phyloP scores from a whole-genome alignment of 116 monocot species.

The Trichopus zeylanicus region DNA sequence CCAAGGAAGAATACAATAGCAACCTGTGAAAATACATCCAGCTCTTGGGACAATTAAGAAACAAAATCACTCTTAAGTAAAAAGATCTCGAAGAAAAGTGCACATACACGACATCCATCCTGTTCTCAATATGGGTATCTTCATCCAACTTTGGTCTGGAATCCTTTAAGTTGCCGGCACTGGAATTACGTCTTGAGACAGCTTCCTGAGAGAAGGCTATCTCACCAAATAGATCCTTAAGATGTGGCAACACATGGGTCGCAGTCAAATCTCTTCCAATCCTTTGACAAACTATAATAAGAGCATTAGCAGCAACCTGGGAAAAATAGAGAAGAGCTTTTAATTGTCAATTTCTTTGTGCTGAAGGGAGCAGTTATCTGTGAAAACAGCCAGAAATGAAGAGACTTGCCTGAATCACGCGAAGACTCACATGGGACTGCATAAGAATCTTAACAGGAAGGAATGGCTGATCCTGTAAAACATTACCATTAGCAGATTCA shows the following conservation, averaged over 20 bases:
- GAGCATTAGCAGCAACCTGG: slow-evolving; percentile 66
- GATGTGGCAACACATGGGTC: slow-evolving; percentile 67
- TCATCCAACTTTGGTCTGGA: slow-evolving; percentile 29
- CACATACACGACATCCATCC: slow-evolving; percentile 84
- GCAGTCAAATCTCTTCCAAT: slow-evolving; percentile 70
- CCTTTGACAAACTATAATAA: slow-evolving; percentile 59
- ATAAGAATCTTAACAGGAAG: slow-evolving; percentile 69
- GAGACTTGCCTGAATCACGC: slow-evolving; percentile 57
- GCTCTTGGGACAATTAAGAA: neutral
- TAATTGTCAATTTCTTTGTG: neutral
- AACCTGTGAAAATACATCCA: slow-evolving; percentile 31
- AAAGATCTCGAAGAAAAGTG: neutral
- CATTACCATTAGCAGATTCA: slow-evolving; percentile 8
- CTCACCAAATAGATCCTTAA: slow-evolving; percentile 79
- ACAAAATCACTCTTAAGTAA: neutral
- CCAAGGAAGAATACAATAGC: slow-evolving; percentile 79
- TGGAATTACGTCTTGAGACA: slow-evolving; percentile 20
- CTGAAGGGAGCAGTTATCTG: neutral
- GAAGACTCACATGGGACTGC: slow-evolving; percentile 54
- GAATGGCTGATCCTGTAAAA: slow-evolving; percentile 59
- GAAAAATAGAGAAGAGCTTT: neutral
- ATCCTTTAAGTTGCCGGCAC: slow-evolving; percentile 21
- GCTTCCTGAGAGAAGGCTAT: slow-evolving; percentile 60
- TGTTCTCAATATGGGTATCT: slow-evolving; percentile 34
- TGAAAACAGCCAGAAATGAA: neutral